These are phyloP conservation scores for Aspergillus jensenii DNA, from an alignment of 2,329 filamentous ascomycete genomes.

Conservation along the genomic window DNA sequence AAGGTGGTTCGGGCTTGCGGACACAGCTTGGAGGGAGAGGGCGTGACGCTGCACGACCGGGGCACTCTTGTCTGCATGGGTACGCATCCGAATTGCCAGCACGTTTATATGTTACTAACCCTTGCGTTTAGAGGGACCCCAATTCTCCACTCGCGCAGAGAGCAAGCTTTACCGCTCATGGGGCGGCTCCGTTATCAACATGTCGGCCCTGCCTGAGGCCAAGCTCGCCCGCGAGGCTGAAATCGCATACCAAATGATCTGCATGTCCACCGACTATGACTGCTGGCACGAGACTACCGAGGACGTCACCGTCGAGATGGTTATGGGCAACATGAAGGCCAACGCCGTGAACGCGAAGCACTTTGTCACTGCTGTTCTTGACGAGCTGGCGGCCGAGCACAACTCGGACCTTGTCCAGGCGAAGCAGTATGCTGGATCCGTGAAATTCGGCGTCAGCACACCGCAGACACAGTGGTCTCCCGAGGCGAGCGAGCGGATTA, in stretches of 20 bases:
- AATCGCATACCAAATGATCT: conserved; percentile 96
- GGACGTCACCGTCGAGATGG: conserved; percentile 90
- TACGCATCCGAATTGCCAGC: conserved; percentile 42
- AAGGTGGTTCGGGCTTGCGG: conserved; percentile 77
- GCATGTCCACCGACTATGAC: conserved; percentile 99
- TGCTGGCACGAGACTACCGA: conserved; percentile 86
- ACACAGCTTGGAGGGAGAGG: conserved; percentile 74
- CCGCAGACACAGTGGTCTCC: conserved; percentile 70
- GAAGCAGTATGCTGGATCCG: conserved; percentile 75
- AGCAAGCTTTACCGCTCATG: conserved; percentile 91
- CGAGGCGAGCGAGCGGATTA: conserved; percentile 75
- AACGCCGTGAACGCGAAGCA: conserved; percentile 85
- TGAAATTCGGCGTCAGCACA: conserved; percentile 82
- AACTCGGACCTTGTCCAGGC: conserved; percentile 73
- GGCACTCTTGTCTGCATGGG: conserved; percentile 92
- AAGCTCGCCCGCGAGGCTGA: conserved; percentile 96
- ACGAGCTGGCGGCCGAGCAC: conserved; percentile 77
- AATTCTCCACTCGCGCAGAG: conserved; percentile 95
- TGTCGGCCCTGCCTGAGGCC: conserved; percentile 91
- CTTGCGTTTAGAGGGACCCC: conserved; percentile 73
- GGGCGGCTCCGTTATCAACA: conserved; percentile 96
- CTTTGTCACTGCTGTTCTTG: conserved; percentile 82
- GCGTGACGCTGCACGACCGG: conserved; percentile 77
- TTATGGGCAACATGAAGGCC: conserved; percentile 92
- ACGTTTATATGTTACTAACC: neutral